Conservation (phyloP, 2,329 filamentous ascomycete species). For the Emydomyces testavorans region DNA sequence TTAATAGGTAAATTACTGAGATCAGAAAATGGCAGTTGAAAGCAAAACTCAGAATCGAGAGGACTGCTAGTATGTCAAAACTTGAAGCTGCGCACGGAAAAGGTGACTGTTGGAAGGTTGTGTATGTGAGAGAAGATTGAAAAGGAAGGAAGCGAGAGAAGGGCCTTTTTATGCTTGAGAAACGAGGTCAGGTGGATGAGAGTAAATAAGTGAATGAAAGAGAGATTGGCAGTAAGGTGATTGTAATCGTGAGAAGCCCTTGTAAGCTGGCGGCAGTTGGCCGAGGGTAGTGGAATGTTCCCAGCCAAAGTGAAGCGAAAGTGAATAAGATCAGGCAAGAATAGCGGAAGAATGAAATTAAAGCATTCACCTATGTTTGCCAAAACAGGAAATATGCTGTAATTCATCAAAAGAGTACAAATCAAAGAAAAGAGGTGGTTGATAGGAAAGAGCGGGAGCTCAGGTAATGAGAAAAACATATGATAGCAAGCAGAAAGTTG, state of each 20-base stretch:
- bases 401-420: background rate
- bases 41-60: background rate
- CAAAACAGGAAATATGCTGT: background rate
- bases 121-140: conserved; percentile 2
- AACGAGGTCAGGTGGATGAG: conserved; percentile 4
- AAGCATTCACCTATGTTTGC: background rate
- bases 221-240: background rate
- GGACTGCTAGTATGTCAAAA: background rate
- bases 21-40: background rate
- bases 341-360: background rate
- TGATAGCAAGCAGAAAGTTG: too few relatives aligned
- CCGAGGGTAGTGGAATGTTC: background rate
- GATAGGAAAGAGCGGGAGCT: background rate
- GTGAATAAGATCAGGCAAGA: background rate
- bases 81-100: background rate
- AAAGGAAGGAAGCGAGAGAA: conserved; percentile 9
- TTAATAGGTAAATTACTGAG: too few relatives aligned
- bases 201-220: conserved; percentile 5
- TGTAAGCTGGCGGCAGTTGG: background rate
- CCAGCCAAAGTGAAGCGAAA: background rate
- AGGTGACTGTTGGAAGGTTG: background rate
- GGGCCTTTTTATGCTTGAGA: conserved; percentile 12
- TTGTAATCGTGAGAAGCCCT: background rate
- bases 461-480: too few relatives aligned
- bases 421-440: background rate